phyloP scores from a whole-genome alignment of 768 basidiomycete species.

The Agrocybe pediades region DNA sequence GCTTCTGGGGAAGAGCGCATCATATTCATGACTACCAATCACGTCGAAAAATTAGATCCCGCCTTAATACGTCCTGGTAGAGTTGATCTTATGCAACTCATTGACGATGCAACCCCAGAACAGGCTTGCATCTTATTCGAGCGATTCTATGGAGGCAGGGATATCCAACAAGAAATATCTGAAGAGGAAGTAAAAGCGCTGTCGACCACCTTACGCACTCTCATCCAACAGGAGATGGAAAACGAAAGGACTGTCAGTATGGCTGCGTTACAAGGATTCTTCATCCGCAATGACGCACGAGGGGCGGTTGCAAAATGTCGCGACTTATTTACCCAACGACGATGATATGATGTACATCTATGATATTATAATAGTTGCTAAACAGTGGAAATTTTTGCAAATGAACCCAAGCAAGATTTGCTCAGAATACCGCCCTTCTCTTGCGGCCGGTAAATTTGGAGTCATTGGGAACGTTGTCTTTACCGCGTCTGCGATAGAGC shows the following conservation, averaged over 20 bases:
- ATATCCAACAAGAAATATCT: constrained; percentile 27
- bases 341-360: constrained; percentile 9
- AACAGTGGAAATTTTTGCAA: neutral
- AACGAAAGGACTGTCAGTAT: constrained; percentile 77
- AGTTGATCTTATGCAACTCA: constrained; percentile 81
- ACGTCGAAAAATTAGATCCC: constrained; percentile 84
- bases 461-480: constrained; percentile 80
- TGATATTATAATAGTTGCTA: constrained; percentile 1
- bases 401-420: neutral
- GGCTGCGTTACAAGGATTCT: constrained; percentile 94
- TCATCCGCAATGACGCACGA: constrained; percentile 73
- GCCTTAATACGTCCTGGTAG: constrained; percentile 95
- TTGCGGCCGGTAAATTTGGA: constrained; percentile 94
- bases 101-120: constrained; percentile 83
- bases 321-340: constrained; percentile 41
- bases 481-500: constrained; percentile 85
- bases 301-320: constrained; percentile 55
- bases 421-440: constrained; percentile 75
- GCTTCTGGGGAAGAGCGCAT: constrained; percentile 98
- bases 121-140: constrained; percentile 82
- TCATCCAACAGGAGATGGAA: constrained; percentile 54
- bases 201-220: constrained; percentile 51
- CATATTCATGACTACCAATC: constrained; percentile 99
- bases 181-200: constrained; percentile 42
- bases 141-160: constrained; percentile 74